Evolutionary conservation across 2,329 filamentous ascomycete genomes (phyloP).

Genomic region (Corinectria fuckeliana): DNA sequence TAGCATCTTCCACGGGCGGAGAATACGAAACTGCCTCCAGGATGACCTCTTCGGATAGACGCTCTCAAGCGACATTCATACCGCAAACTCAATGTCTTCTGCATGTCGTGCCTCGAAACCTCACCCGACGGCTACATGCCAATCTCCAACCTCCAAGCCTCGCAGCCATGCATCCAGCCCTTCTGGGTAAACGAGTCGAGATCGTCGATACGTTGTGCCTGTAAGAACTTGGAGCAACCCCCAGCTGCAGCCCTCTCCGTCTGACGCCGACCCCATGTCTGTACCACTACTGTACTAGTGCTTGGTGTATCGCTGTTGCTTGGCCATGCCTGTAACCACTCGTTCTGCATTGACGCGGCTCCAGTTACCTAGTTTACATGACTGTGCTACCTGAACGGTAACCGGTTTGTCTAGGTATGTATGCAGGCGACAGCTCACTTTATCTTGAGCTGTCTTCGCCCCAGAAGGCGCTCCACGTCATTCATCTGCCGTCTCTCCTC

Average conservation of each 20-base stretch:
- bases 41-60: neutral
- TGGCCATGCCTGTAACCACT: neutral
- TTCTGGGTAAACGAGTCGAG: neutral
- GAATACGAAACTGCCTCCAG: neutral
- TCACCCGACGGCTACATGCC: constrained; percentile 1
- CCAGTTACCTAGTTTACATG: neutral
- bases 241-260: neutral
- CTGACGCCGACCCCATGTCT: neutral
- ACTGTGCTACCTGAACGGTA: neutral
- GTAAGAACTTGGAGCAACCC: neutral
- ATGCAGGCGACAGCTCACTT: neutral
- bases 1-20: neutral
- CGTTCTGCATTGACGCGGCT: neutral
- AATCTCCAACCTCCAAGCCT: neutral
- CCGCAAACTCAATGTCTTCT: neutral
- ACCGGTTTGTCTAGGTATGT: too few relatives aligned
- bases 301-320: neutral
- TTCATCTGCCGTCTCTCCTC: neutral
- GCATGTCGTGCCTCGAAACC: neutral
- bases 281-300: neutral
- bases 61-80: neutral
- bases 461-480: neutral
- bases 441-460: neutral
- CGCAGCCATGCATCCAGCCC: neutral
- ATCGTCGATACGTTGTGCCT: neutral